Conservation (phyloP, 768 basidiomycete genomes). For the Mycena pura region DNA sequence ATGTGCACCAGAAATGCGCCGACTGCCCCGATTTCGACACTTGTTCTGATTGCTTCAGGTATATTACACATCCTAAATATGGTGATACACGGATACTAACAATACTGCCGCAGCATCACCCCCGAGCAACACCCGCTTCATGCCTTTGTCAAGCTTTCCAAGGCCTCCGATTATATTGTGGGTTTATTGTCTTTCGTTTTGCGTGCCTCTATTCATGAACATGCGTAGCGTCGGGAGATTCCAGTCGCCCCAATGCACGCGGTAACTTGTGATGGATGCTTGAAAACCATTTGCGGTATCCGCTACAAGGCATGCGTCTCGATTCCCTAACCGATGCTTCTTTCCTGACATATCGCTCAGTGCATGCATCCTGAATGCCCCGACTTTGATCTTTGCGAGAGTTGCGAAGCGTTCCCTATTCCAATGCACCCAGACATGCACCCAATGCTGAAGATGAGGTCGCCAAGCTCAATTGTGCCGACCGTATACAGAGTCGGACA, state of each 20-base stretch:
- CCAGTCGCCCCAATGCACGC: constrained; percentile 44
- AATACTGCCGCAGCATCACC: constrained; percentile 55
- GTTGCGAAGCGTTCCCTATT: constrained; percentile 83
- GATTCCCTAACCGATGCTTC: not conserved
- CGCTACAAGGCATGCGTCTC: constrained; percentile 70
- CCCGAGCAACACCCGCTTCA: constrained; percentile 79
- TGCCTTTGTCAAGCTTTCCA: constrained; percentile 68
- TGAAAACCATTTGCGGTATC: constrained; percentile 58
- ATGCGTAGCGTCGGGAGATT: constrained; percentile 33
- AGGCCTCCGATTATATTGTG: constrained; percentile 64
- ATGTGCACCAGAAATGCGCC: constrained; percentile 71
- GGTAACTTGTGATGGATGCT: constrained; percentile 72
- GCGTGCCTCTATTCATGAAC: not conserved
- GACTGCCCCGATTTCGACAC: constrained; percentile 87
- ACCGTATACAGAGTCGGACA: constrained; percentile 43
- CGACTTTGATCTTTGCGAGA: constrained; percentile 82
- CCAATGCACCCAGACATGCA: constrained; percentile 75
- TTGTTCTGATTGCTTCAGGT: constrained; percentile 74
- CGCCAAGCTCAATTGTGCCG: constrained; percentile 55
- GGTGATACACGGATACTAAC: constrained; percentile 3
- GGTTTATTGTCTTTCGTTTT: constrained; percentile 28
- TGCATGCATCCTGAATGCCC: constrained; percentile 82
- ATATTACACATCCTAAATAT: constrained; percentile 18
- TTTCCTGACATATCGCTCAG: constrained; percentile 39
- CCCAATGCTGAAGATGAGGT: constrained; percentile 77